Evolutionary conservation across 805 yeast species (phyloP), one percentile per base, ranked within the genome.

Genomic region (Kuraishia piskuri): DNA sequence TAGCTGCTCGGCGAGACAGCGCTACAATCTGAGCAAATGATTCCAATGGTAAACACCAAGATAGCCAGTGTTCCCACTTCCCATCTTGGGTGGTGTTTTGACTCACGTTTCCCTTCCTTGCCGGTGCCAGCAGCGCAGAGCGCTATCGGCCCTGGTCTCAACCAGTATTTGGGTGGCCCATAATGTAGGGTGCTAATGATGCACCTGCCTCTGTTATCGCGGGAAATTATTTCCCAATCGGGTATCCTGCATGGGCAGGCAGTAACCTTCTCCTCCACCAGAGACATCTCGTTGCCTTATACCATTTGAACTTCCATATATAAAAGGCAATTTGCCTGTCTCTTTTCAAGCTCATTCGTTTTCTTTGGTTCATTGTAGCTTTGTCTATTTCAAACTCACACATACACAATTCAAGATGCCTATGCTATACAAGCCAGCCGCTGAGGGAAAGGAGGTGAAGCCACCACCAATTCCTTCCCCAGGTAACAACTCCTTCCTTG

Each of bases 401-500:
- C 14, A 45, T 36, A 17, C 37, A 22, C 36, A 2, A 44, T 37
- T 36, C 59, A 75, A 63, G 62, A 80, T 79, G 81, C 82, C 85
- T 63, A 73, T 82, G 75, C 63, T 63, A 65, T 75, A 79, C 71
- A 73, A 73, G 60, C 78, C 84, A 66, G 65, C 72, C 31, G 76
- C 72, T 50, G 80, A 79, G 63, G 83, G 80, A 51, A 76, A 70
- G 68, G 76, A 71, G 20, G 70, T 76, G 56, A 75, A 71, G 66
- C 86, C 85, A 59, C 79, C 85, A 48, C 74, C 73, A 46, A 77
- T 84, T 56, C 82, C 85, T 54, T 74, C 84, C 53, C 83, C 84
- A 67, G 84, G 85, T 56, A 79, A 76, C 73, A 84, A 84, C 68
- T 77, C 90, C 7, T 84, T 81, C 74, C 74, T 84, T 57, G 86